phyloP scores from a whole-genome alignment of 1,284 basidiomycete genomes.

The Papiliotrema flavescens region DNA sequence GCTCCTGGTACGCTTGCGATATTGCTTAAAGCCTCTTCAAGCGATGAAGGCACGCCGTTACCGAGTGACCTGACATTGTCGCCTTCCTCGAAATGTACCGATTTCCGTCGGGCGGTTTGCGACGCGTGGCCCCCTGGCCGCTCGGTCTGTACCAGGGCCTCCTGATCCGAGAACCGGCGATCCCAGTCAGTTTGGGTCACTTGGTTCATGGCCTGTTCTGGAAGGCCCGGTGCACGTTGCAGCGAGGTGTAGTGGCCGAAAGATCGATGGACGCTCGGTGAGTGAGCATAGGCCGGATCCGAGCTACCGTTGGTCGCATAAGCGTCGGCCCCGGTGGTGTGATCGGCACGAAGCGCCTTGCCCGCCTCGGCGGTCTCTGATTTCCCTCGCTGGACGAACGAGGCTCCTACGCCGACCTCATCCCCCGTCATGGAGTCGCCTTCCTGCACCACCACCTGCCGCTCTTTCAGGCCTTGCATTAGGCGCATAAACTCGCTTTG shows the following conservation, averaged over 20 bases:
- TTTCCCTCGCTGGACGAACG: conserved; percentile 36
- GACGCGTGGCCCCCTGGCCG: conserved; percentile 12
- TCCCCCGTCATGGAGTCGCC: conserved; percentile 32
- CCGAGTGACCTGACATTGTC: not conserved
- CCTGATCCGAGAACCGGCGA: conserved; percentile 29
- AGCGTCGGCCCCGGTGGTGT: not conserved
- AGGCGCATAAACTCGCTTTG: conserved; percentile 82
- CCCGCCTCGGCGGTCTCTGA: conserved; percentile 11
- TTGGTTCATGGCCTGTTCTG: not conserved
- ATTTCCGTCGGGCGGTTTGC: conserved; percentile 30
- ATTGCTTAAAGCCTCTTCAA: conserved; percentile 51
- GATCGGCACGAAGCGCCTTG: conserved; percentile 9
- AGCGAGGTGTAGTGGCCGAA: conserved; percentile 7
- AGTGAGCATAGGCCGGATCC: not conserved
- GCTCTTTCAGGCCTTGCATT: conserved; percentile 80
- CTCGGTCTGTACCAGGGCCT: conserved; percentile 18
- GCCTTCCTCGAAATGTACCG: conserved; percentile 45
- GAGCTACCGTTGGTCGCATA: not conserved
- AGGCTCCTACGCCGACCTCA: conserved; percentile 41
- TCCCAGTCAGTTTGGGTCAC: conserved; percentile 33
- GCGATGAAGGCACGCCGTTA: conserved; percentile 34
- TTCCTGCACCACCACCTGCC: conserved; percentile 74
- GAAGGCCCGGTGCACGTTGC: not conserved
- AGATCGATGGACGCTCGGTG: not conserved
- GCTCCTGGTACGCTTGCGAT: conserved; percentile 35